A percentile compares a stretch with the other conserved stretches of the same genome.
phyloP scores from a whole-genome alignment of 345 rosid species.

The Jatropha curcas region DNA sequence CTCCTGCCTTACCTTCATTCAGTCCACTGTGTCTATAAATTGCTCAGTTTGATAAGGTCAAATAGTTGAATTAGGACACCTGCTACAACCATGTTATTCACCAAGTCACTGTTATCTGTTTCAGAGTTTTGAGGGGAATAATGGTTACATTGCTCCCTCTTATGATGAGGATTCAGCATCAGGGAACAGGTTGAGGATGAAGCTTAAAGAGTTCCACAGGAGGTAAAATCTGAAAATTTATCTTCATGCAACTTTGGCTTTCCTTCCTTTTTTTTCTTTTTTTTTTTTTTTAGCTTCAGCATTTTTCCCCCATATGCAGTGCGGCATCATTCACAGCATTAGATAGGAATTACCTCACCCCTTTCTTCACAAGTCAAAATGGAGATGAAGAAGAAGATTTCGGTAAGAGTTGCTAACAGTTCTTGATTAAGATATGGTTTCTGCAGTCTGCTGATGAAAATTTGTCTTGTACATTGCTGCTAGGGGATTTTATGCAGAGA shows the following conservation, averaged over 20 bases:
- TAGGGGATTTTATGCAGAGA: not conserved
- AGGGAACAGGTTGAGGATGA: constrained; percentile 78
- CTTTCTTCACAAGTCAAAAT: constrained; percentile 80
- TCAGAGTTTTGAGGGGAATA: constrained; percentile 62
- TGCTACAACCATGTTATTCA: not conserved
- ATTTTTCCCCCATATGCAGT: constrained; percentile 36
- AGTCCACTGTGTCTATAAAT: not conserved
- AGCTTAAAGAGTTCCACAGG: constrained; percentile 73
- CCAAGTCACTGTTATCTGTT: constrained; percentile 1
- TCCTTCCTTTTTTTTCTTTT: not conserved
- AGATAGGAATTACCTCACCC: constrained; percentile 80
- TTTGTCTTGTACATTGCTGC: not conserved
- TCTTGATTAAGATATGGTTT: not conserved
- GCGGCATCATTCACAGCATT: constrained; percentile 71
- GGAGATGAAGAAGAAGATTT: constrained; percentile 66
- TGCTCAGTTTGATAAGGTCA: constrained; percentile 9
- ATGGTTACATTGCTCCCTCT: constrained; percentile 59
- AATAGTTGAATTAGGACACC: constrained; percentile 4
- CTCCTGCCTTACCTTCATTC: constrained; percentile 3
- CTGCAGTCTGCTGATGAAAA: not conserved
- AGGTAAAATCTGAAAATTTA: constrained; percentile 45
- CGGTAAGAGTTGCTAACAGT: constrained; percentile 39
- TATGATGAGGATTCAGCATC: constrained; percentile 60
- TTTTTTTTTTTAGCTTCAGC: not conserved
- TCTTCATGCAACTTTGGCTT: not conserved